Conservation (phyloP, 2,329 filamentous ascomycete genomes). For the Reticulascus tulasneorum region DNA sequence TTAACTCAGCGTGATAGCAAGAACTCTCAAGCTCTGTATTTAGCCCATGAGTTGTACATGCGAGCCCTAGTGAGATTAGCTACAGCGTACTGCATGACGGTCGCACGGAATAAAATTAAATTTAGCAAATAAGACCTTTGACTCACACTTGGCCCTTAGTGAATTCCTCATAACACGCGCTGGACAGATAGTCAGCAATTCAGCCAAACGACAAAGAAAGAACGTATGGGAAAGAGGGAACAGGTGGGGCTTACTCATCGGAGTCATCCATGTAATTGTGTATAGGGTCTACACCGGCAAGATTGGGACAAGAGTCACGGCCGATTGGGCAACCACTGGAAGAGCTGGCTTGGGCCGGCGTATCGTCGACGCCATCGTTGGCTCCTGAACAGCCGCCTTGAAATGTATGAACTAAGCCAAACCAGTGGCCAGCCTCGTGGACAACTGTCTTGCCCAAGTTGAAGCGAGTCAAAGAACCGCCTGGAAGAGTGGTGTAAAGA, state of each 20-base stretch:
- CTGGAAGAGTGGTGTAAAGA: constrained; percentile 32
- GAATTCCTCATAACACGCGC: constrained; percentile 41
- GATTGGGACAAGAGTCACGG: constrained; percentile 29
- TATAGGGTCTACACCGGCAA: constrained; percentile 29
- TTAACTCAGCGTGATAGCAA: no score
- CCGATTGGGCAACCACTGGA: constrained; percentile 31
- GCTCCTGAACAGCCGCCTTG: constrained; percentile 25
- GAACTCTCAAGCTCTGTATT: constrained; percentile 30
- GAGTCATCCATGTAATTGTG: constrained; percentile 38
- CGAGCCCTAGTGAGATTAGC: no score
- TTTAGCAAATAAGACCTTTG: no score
- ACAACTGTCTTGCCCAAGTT: constrained; percentile 19
- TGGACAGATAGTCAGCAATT: constrained; percentile 21
- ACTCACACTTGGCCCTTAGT: constrained; percentile 39
- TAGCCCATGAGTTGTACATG: constrained; percentile 33
- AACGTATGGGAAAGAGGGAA: neutral
- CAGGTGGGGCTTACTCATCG: constrained; percentile 30
- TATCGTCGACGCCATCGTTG: constrained; percentile 34
- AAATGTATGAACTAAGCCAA: constrained; percentile 40
- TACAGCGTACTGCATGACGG: no score
- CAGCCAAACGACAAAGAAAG: no score
- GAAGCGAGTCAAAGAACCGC: constrained; percentile 28
- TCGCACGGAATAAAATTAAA: no score
- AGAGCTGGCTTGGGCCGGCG: constrained; percentile 27
- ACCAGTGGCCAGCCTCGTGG: constrained; percentile 42